These are phyloP conservation scores for Aspergillus baeticus DNA, from an alignment of 495 filamentous ascomycete species.

Conservation along the genomic window DNA sequence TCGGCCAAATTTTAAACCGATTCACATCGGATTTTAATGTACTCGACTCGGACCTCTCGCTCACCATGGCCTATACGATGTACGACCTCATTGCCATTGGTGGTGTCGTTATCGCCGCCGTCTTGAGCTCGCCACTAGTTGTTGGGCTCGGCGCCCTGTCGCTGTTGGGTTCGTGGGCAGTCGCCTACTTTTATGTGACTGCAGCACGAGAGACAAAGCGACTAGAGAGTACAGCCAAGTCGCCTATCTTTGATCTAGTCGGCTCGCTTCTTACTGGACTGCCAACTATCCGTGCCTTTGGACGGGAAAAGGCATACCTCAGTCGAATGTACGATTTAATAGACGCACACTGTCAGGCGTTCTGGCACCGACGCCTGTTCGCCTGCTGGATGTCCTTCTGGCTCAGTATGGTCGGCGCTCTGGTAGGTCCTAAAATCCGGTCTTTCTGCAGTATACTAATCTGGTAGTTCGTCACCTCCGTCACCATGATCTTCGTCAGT, in stretches of 20 bases:
- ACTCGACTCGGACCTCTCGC: constrained; percentile 64
- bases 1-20: constrained; percentile 75
- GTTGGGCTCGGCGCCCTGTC: constrained; percentile 19
- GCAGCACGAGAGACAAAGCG: constrained; percentile 76
- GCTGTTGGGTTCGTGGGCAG: constrained; percentile 14
- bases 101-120: constrained; percentile 33
- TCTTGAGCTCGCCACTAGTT: constrained; percentile 31
- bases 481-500: constrained; percentile 49
- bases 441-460: too few species aligned
- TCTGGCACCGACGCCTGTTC: constrained; percentile 69
- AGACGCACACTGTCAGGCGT: constrained; percentile 60
- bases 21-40: constrained; percentile 76
- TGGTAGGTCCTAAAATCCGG: constrained; percentile 1
- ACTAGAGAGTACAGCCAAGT: constrained; percentile 69
- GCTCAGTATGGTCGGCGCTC: constrained; percentile 15
- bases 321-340: constrained; percentile 64
- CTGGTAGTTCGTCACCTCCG: constrained; percentile 51
- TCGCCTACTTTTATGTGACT: constrained; percentile 47
- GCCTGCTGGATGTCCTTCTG: constrained; percentile 66
- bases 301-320: constrained; percentile 61
- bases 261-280: constrained; percentile 68
- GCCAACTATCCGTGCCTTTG: constrained; percentile 73
- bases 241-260: constrained; percentile 77
- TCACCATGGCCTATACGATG: constrained; percentile 55
- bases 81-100: constrained; percentile 39